Conservation (phyloP, 164 flowering plant species). For the Stephania japonica region DNA sequence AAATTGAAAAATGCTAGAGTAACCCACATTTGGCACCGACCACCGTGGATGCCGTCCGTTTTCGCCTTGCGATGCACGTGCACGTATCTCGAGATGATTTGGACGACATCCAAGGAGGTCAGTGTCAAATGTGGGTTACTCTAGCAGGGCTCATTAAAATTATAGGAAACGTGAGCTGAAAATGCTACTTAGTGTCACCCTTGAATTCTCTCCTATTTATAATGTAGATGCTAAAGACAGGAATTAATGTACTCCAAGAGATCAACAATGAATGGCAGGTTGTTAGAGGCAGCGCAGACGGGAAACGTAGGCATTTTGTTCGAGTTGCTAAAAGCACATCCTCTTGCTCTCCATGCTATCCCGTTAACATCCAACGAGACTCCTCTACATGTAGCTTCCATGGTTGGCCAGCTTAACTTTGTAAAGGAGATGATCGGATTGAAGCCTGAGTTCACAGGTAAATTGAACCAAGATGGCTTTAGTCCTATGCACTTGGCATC, state of each 20-base stretch:
- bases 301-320: not conserved
- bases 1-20: too few relatives aligned
- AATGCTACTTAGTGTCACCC: not conserved
- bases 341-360: constrained; percentile 15
- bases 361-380: constrained; percentile 15
- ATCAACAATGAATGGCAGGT: not conserved
- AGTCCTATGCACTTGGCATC: constrained; percentile 32
- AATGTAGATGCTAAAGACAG: not conserved
- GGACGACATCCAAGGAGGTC: too few relatives aligned
- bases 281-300: not conserved
- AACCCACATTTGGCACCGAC: too few relatives aligned
- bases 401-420: constrained; percentile 26
- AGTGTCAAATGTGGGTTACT: too few relatives aligned
- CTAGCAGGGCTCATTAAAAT: too few relatives aligned
- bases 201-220: not conserved
- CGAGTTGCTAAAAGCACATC: constrained; percentile 5
- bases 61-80: too few relatives aligned
- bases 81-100: too few relatives aligned
- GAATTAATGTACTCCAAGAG: not conserved
- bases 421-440: constrained; percentile 22
- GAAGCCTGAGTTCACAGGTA: constrained; percentile 23
- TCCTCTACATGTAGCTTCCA: constrained; percentile 32
- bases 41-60: too few relatives aligned
- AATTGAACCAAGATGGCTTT: constrained; percentile 30
- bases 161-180: not conserved